Evolutionary conservation across 331 rosid species (phyloP).

Genomic region (Malus hybrid): DNA sequence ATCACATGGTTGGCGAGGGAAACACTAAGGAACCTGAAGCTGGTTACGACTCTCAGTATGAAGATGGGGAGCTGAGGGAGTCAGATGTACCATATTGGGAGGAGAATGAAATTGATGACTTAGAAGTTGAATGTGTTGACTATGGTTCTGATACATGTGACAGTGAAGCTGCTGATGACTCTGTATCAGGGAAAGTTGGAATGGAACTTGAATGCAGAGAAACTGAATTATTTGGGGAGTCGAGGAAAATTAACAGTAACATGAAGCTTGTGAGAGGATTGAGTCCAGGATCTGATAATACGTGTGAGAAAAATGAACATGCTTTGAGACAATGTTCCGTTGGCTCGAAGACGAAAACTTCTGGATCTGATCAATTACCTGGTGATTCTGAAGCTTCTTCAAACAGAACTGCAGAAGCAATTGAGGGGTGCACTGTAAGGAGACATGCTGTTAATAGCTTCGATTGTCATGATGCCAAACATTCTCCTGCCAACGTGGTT

Average conservation of each 20-base stretch:
- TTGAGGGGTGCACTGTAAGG: conserved; percentile 18
- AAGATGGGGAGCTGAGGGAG: conserved; percentile 38
- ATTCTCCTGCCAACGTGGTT: conserved; percentile 6
- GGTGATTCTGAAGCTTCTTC: conserved; percentile 20
- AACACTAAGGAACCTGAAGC: background rate
- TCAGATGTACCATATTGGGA: conserved; percentile 21
- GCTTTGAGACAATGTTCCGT: conserved; percentile 15
- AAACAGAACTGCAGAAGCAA: conserved; percentile 4
- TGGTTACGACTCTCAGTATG: conserved; percentile 33
- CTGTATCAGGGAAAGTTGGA: conserved; percentile 6
- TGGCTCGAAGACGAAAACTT: conserved; percentile 15
- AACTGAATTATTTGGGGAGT: conserved; percentile 7
- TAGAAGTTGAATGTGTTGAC: conserved; percentile 27
- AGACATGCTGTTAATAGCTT: conserved; percentile 6
- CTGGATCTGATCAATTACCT: conserved; percentile 11
- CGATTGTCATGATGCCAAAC: conserved; percentile 15
- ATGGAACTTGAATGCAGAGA: conserved; percentile 11
- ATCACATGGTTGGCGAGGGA: background rate
- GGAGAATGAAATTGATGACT: conserved; percentile 9
- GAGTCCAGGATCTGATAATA: conserved; percentile 11
- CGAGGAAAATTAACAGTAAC: conserved; percentile 2
- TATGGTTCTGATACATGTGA: conserved; percentile 28
- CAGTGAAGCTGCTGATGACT: conserved; percentile 12
- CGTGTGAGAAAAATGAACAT: conserved; percentile 9
- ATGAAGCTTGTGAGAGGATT: conserved; percentile 5